These are phyloP conservation scores for Phytophthora capsici DNA, from an alignment of 352 stramenopile species.

Conservation along the genomic window DNA sequence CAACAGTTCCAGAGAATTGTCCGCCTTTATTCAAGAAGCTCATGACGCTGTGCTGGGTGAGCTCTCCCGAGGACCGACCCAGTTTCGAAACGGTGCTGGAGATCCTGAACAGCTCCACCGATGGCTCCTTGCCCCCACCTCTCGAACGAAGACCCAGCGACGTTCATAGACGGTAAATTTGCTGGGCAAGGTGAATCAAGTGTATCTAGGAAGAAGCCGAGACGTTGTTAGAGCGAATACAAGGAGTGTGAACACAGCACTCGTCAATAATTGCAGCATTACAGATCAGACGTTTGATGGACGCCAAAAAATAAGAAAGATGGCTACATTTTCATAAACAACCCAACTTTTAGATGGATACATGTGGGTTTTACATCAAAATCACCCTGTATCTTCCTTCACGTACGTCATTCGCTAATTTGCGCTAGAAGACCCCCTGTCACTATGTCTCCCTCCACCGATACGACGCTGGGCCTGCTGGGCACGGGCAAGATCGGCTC, in stretches of 20 bases:
- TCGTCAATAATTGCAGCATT: neutral
- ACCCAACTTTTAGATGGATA: neutral
- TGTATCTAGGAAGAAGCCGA: conserved; percentile 26
- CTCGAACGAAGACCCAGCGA: conserved; percentile 27
- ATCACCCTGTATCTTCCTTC: neutral
- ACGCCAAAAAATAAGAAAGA: neutral
- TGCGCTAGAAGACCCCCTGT: conserved; percentile 3
- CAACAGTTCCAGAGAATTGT: conserved; percentile 78
- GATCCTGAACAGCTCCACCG: conserved; percentile 57
- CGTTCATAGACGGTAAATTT: conserved; percentile 32
- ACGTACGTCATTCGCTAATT: conserved; percentile 23
- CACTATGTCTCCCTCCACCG: conserved; percentile 55
- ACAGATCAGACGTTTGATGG: neutral
- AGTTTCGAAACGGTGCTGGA: conserved; percentile 86
- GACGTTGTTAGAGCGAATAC: conserved; percentile 37
- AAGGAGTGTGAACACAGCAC: conserved; percentile 21
- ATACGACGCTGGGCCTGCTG: conserved; percentile 77
- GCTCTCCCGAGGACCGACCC: conserved; percentile 72
- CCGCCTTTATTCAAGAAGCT: conserved; percentile 84
- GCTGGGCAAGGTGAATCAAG: conserved; percentile 6
- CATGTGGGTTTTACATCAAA: neutral
- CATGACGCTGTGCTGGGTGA: conserved; percentile 87
- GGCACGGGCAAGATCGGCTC: conserved; percentile 90
- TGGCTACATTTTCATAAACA: neutral
- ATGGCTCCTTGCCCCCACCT: conserved; percentile 30